Conservation (phyloP, 1,284 basidiomycete genomes). For the Apiotrichum sp. region DNA sequence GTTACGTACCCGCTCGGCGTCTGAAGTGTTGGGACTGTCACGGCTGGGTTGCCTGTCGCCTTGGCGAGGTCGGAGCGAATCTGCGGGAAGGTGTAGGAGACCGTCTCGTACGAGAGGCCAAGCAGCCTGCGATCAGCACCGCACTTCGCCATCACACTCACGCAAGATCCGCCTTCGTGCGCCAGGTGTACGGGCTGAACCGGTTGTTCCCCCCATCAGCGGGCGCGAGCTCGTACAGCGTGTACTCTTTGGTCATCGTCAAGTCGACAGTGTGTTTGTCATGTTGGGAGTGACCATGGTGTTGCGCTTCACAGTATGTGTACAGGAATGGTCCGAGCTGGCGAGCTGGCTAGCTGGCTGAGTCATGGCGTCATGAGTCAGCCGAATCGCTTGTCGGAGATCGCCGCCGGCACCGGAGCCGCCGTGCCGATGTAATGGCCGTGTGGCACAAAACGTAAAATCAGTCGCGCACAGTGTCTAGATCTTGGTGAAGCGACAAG, state of each 20-base stretch:
- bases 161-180: not conserved
- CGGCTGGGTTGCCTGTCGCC: slow-evolving; percentile 19
- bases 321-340: no score
- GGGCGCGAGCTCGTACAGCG: slow-evolving; percentile 1
- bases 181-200: not conserved
- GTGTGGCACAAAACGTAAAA: no score
- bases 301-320: no score
- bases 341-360: no score
- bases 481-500: no score
- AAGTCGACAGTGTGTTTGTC: no score
- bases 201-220: not conserved
- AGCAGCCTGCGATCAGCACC: slow-evolving; percentile 14
- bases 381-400: no score
- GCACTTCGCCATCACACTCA: not conserved
- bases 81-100: slow-evolving; percentile 19
- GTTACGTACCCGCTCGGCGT: slow-evolving; percentile 17
- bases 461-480: no score
- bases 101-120: slow-evolving; percentile 13
- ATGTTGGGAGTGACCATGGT: no score
- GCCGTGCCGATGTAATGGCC: no score
- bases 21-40: slow-evolving; percentile 31
- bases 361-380: no score
- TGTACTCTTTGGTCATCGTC: not conserved
- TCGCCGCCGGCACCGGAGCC: no score
- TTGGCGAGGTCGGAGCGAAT: slow-evolving; percentile 27